Conservation (phyloP, 2,329 filamentous ascomycete species). For the Nemania abortiva region DNA sequence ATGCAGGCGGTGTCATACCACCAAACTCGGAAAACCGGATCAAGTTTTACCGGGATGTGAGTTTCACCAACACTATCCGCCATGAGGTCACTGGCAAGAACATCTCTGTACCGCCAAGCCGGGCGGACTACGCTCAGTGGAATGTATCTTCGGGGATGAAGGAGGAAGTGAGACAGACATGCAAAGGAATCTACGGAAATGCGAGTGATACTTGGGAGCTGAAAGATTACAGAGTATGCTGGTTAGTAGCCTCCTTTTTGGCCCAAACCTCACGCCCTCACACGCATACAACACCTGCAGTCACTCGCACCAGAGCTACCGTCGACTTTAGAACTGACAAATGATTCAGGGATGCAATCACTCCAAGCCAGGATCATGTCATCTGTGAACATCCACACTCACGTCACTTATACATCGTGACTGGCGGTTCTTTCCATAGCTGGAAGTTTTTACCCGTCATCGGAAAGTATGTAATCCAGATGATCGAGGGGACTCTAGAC, state of each 20-base stretch:
- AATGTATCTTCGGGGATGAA: neutral
- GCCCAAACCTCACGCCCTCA: neutral
- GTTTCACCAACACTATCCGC: neutral
- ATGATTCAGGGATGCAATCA: neutral
- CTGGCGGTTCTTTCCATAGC: too few species aligned
- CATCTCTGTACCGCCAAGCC: neutral
- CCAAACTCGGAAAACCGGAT: neutral
- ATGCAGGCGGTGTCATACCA: neutral
- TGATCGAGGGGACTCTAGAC: too few species aligned
- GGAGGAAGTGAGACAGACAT: constrained; percentile 1
- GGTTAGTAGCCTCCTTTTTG: constrained; percentile 1
- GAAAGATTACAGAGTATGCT: neutral
- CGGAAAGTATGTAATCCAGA: too few species aligned
- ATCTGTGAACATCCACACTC: neutral
- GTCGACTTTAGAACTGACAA: constrained; percentile 1
- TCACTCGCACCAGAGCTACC: neutral
- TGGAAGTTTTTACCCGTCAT: too few species aligned
- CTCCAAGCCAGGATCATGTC: neutral
- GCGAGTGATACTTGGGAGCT: neutral
- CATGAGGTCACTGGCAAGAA: neutral
- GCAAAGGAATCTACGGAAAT: constrained; percentile 1
- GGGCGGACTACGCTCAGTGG: neutral
- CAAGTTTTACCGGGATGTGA: neutral
- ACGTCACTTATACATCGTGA: neutral
- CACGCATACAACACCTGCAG: neutral